phyloP scores from a whole-genome alignment of 2,329 filamentous ascomycete genomes.

The Aureobasidium sp. region DNA sequence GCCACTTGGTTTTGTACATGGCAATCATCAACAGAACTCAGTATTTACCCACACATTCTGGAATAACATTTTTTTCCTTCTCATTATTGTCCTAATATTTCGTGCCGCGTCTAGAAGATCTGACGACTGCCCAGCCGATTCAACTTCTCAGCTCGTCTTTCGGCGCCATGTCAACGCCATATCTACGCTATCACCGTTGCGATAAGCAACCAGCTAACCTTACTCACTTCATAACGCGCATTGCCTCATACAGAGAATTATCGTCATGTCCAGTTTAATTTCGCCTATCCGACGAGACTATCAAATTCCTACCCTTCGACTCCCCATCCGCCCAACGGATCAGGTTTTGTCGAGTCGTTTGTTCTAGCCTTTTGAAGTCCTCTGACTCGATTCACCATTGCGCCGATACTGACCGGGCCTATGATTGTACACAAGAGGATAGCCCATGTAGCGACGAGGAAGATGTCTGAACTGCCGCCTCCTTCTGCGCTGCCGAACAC shows the following conservation, averaged over 20 bases:
- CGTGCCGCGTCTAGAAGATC: neutral
- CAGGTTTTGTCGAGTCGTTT: slow-evolving; percentile 23
- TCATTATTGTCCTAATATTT: neutral
- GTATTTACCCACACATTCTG: too few relatives aligned
- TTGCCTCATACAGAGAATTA: neutral
- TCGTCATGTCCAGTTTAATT: neutral
- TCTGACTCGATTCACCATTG: slow-evolving; percentile 43
- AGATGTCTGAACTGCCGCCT: slow-evolving; percentile 38
- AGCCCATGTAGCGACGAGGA: slow-evolving; percentile 50
- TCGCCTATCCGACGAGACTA: neutral
- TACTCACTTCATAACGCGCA: neutral
- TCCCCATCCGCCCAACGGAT: slow-evolving; percentile 42
- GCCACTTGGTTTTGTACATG: too few relatives aligned
- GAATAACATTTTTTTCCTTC: neutral
- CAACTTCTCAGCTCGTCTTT: neutral
- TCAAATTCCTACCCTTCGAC: slow-evolving; percentile 22
- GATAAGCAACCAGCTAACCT: slow-evolving; percentile 11
- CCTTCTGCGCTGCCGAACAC: slow-evolving; percentile 34
- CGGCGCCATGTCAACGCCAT: slow-evolving; percentile 7
- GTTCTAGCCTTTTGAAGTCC: slow-evolving; percentile 33
- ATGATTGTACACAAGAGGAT: slow-evolving; percentile 52
- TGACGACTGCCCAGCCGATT: neutral
- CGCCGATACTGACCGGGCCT: slow-evolving; percentile 47
- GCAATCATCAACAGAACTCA: too few relatives aligned
- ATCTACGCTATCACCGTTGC: slow-evolving; percentile 11